A percentile compares a stretch with the other conserved stretches of the same genome.
phyloP scores from a whole-genome alignment of 345 rosid species.

The Reutealis trisperma region DNA sequence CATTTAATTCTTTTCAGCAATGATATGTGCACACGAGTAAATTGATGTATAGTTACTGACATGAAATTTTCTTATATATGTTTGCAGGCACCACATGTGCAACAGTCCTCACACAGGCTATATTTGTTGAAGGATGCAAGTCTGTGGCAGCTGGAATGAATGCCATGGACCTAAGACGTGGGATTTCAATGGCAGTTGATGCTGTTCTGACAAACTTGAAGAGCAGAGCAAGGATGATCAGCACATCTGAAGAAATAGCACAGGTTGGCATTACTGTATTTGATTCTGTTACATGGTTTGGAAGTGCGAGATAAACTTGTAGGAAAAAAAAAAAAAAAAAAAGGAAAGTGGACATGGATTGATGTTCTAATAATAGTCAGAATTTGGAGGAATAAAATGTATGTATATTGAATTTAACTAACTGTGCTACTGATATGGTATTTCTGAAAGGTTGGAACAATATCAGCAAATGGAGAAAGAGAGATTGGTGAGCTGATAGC shows the following conservation, averaged over 20 bases:
- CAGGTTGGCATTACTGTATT: constrained; percentile 47
- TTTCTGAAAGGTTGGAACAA: constrained; percentile 58
- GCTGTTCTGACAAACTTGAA: constrained; percentile 27
- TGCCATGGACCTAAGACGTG: constrained; percentile 35
- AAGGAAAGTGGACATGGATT: not conserved
- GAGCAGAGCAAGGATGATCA: constrained; percentile 35
- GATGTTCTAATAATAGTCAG: not conserved
- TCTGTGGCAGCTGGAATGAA: constrained; percentile 38
- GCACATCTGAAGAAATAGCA: constrained; percentile 86
- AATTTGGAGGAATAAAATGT: not conserved
- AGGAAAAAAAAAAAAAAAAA: not conserved
- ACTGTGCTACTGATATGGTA: not conserved
- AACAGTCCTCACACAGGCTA: constrained; percentile 28
- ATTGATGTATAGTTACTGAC: not conserved
- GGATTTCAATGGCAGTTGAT: constrained; percentile 28
- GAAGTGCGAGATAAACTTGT: not conserved
- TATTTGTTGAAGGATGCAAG: constrained; percentile 31
- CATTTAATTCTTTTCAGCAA: not conserved
- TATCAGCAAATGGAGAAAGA: constrained; percentile 93
- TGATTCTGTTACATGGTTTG: not conserved
- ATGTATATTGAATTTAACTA: not conserved
- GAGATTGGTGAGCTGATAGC: constrained; percentile 97
- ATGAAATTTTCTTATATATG: not conserved
- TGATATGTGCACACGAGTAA: not conserved
- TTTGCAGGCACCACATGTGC: constrained; percentile 36